Evolutionary conservation across 2,329 filamentous ascomycete genomes (phyloP), one percentile per base, ranked within the genome.

Genomic region (Fusarium duplospermum): DNA sequence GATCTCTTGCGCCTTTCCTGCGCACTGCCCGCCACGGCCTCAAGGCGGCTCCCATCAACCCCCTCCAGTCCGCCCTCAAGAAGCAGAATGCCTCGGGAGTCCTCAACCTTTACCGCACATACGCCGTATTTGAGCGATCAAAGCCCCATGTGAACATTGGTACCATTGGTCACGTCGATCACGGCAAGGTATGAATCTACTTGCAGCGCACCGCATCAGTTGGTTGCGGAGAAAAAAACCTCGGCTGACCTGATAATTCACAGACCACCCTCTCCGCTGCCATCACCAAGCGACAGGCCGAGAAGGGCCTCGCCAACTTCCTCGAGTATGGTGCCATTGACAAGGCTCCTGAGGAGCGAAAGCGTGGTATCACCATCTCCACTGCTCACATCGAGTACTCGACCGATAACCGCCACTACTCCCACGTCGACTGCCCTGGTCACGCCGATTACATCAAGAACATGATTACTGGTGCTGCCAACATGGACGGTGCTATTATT

Each of bases 361-460:
- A 98, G 91, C 96, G 96, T 91, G 96, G 96, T 92, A 99, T 99
- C 87, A 99, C 96, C 84, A 99, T 99, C 84, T 95, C 96, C 69
- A 97, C 96, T 65, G 94, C 96, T 77, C 96, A 99, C 87, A 97
- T 99, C 87, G 96, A 99, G 89, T 99, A 98, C 89, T 87, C 94
- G 79, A 99, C 96, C 84, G 94, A 98, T 0, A 89, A 89, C 83
- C 93, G 96, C 82, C 96, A 99, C 89, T 99, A 99, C 88, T 96
- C 96, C 81, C 96, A 99, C 91, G 96, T 99, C 88, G 96, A 99
- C 91, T 99, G 96, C 87, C 96, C 96, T 69, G 96, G 96, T 87
- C 96, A 99, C 93, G 96, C 96, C 86, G 96, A 99, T 94, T 99
- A 99, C 90, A 98, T 99, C 89, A 99, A 99, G 92, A 99, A 99